A percentile compares a stretch with the other conserved stretches of the same genome.
phyloP scores from a whole-genome alignment of 31 red algal genomes.

The Odonthalia washingtoniensis region DNA sequence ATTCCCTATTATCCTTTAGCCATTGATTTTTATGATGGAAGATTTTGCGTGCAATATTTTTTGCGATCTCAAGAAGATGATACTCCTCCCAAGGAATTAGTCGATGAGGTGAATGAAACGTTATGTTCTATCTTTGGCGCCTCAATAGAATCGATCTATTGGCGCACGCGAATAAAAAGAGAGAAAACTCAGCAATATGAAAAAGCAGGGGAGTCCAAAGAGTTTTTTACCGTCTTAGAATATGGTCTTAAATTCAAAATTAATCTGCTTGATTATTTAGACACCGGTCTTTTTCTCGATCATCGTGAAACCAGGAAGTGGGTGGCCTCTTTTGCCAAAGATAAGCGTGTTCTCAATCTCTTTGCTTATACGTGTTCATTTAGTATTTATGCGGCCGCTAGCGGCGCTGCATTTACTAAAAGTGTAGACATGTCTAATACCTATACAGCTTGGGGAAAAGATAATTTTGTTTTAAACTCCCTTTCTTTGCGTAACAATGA shows the following conservation, averaged over 20 bases:
- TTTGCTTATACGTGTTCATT: constrained; percentile 17
- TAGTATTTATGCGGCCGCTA: constrained; percentile 6
- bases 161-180: neutral
- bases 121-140: neutral
- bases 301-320: constrained; percentile 1
- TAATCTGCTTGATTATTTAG: constrained; percentile 25
- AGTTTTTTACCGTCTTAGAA: neutral
- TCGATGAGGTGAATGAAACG: neutral
- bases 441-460: constrained; percentile 11
- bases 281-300: constrained; percentile 45
- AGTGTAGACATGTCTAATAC: constrained; percentile 16
- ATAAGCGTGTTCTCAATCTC: constrained; percentile 8
- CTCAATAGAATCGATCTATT: neutral
- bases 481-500: neutral
- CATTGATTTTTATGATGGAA: constrained; percentile 16
- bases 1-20: constrained; percentile 14
- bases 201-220: neutral
- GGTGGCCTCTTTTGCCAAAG: neutral
- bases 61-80: no score
- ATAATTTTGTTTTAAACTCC: constrained; percentile 13
- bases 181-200: neutral
- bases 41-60: neutral
- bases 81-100: neutral
- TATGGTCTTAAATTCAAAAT: neutral
- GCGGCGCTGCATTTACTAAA: neutral